Evolutionary conservation across 1,139 yeast species (phyloP), one percentile per base, ranked within the genome.

Genomic region (Candida smagusa): DNA sequence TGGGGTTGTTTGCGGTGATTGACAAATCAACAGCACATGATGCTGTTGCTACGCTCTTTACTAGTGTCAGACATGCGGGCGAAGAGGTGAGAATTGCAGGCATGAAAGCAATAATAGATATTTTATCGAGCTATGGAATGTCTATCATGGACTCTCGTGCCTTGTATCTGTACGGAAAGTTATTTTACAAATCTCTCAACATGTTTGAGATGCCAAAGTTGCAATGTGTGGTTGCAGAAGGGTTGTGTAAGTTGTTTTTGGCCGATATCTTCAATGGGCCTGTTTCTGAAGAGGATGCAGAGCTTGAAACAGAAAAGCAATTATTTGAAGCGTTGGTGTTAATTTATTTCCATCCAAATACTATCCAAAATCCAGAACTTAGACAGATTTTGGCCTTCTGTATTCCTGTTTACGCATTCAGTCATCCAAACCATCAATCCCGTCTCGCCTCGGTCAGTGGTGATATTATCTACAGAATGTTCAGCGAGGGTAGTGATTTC

Each of bases 331-430:
- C 86, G 0, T 66, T 89, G 41, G 64, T 90, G 5, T 61, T 86
- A 37, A 76, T 85, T 1, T 90, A 88, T 52, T 89, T 87, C 60
- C 81, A 84, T 41, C 88, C 90, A 0, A 58, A 66, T 2, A 81
- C 84, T 35, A 61, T 76, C 4, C 61, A 66, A 9, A 88, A 89
- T 49, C 82, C 78, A 42, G 79, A 81, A 12, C 66, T 90, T 45
- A 74, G 83, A 39, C 97, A 92, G 60, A 84, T 87, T 1, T 76
- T 90, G 42, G 80, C 95, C 8, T 89, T 87, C 55, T 89, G 96
- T 54, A 72, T 92, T 28, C 97, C 97, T 0, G 96, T 87, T 1
- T 89, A 87, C 56, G 84, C 95, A 26, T 86, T 79, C 54, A 85
- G 96, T 29, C 90, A 84, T 47, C 65, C 73, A 1, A 68, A 67